Evolutionary conservation across 495 filamentous ascomycete genomes (phyloP), one percentile per base, ranked within the genome.

Genomic region (Aspergillus homomorphus): DNA sequence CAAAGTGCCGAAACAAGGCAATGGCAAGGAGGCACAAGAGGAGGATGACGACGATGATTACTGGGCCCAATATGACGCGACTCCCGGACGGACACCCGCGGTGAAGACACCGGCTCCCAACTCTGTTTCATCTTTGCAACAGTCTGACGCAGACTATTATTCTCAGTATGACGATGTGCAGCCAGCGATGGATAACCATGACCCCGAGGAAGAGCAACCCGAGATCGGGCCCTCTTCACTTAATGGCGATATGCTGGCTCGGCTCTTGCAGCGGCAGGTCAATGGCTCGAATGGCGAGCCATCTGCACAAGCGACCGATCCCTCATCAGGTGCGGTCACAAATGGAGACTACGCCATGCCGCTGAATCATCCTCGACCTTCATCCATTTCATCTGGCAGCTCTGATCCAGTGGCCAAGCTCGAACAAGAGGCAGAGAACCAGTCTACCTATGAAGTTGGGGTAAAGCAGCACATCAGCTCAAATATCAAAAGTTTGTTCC

Each of bases 61-160:
- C 72, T 98, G 94, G 94, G 90, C 87, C 26, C 87, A 87, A 60
- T 98, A 98, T 69, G 94, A 97, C 76, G 83, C 86, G 9, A 94
- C 91, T 12, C 89, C 90, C 1, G 84, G 83, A 8, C 80, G 84
- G 33, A 93, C 91, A 19, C 93, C 93, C 6, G 84, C 84, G 0
- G 71, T 75, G 0, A 86, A 89, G 55, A 86, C 86, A 12, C 83
- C 86, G 1, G 83, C 84, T 1, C 82, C 86, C 1, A 63, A 62
- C 18, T 52, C 56, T 41, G 53, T 64, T 33, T 72, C 72, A 50
- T 61, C 65, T 57, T 67, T 66, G 50, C 68, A 72, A 21, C 73
- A 62, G 24, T 66, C 70, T 46, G 73, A 73, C 57, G 64, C 63
- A 63, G 76, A 68, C 16, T 97, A 97, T 69, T 97, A 85, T 69